Percentiles rank a stretch among this genome's conserved stretches.
phyloP scores from a whole-genome alignment of 441 rosid genomes.

The Syzygium syzygioides region DNA sequence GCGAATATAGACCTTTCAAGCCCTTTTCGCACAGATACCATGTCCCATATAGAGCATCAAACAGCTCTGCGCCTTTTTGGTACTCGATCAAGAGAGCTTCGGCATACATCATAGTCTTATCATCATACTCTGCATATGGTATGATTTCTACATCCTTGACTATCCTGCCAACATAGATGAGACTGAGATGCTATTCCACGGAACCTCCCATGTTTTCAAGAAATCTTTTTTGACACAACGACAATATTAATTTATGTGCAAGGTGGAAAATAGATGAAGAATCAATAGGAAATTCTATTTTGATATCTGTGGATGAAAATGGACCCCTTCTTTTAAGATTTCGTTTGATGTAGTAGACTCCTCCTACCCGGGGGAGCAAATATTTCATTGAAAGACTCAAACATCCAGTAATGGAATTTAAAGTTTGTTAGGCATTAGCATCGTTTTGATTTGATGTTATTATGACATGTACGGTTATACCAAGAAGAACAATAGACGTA shows the following conservation, averaged over 20 bases:
- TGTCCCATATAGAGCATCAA: background rate
- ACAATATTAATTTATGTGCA: background rate
- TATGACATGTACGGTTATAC: background rate
- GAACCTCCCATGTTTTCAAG: background rate
- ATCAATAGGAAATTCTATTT: background rate
- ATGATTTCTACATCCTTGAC: background rate
- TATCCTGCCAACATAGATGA: background rate
- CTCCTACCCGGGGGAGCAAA: background rate
- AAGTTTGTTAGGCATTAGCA: background rate
- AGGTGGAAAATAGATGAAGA: background rate
- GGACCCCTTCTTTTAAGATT: background rate
- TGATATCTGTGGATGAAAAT: background rate
- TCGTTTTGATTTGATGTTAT: background rate
- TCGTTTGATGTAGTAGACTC: background rate
- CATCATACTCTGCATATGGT: constrained; percentile 8
- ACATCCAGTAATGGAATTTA: background rate
- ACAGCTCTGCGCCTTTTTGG: background rate
- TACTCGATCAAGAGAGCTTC: constrained; percentile 48
- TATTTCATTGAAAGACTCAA: background rate
- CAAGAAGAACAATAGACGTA: background rate
- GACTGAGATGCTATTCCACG: background rate
- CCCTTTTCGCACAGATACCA: background rate
- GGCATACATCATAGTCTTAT: constrained; percentile 22
- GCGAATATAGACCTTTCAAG: background rate
- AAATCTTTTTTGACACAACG: background rate